A percentile compares a stretch with the other conserved stretches of the same genome.
Evolutionary conservation across 2,329 filamentous ascomycete genomes (phyloP).

Genomic region (Hypocreales sp.): DNA sequence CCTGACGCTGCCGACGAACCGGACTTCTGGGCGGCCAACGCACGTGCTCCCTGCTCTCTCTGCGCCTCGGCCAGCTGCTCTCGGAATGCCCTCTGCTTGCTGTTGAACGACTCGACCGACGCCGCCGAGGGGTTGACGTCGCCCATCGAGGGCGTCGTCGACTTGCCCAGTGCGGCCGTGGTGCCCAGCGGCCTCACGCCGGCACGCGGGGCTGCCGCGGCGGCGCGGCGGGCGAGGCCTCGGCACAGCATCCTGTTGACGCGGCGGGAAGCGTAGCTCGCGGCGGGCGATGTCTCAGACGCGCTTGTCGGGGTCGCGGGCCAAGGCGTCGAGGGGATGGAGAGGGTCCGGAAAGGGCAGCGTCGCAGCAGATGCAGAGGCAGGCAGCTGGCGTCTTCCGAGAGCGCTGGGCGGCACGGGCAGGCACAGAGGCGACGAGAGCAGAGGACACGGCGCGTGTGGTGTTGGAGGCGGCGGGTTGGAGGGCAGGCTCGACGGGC

Average conservation of each 20-base stretch:
- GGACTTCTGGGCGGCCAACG: constrained; percentile 27
- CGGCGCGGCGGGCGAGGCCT: constrained; percentile 30
- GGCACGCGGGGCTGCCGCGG: constrained; percentile 27
- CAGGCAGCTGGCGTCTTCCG: not conserved
- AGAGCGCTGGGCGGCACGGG: not conserved
- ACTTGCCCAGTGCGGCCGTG: constrained; percentile 23
- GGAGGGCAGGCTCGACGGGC: constrained; percentile 14
- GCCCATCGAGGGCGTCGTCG: constrained; percentile 58
- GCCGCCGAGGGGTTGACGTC: constrained; percentile 58
- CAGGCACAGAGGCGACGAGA: not conserved
- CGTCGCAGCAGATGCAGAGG: too few relatives aligned
- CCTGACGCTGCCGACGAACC: constrained; percentile 25
- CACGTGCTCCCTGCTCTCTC: constrained; percentile 79
- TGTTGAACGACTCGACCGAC: constrained; percentile 60
- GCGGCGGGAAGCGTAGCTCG: too few relatives aligned
- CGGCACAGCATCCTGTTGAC: constrained; percentile 32
- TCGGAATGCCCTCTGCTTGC: constrained; percentile 75
- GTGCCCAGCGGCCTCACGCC: constrained; percentile 41
- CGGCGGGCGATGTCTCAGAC: too few relatives aligned
- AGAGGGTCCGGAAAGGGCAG: too few relatives aligned
- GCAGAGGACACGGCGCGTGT: constrained; percentile 1
- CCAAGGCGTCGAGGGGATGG: too few relatives aligned
- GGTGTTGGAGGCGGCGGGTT: constrained; percentile 4
- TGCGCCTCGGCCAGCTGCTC: constrained; percentile 62
- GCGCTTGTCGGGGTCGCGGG: too few relatives aligned